These are phyloP conservation scores for Nothophaeocryptopus gaeumannii DNA, from an alignment of 2,329 filamentous ascomycete species.

Conservation along the genomic window DNA sequence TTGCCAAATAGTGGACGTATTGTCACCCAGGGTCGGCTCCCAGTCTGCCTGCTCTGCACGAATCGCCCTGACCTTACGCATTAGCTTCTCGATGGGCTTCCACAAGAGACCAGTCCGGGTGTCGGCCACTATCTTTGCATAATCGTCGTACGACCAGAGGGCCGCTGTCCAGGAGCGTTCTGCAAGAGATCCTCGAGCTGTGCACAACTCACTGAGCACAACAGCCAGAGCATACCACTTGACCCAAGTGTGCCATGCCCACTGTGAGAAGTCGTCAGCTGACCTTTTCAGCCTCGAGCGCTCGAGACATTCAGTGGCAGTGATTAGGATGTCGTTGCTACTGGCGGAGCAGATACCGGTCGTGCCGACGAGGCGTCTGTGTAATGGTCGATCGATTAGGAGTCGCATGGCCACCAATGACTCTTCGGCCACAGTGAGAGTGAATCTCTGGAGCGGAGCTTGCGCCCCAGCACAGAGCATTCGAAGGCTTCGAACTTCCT, in stretches of 20 bases:
- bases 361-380: background rate
- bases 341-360: background rate
- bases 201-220: slow-evolving; percentile 14
- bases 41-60: background rate
- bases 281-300: slow-evolving; percentile 10
- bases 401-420: slow-evolving; percentile 10
- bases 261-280: slow-evolving; percentile 3
- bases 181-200: background rate
- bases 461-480: background rate
- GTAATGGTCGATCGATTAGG: slow-evolving; percentile 9
- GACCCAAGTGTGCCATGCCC: slow-evolving; percentile 14
- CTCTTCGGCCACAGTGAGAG: slow-evolving; percentile 5
- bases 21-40: no score
- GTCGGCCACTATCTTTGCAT: slow-evolving; percentile 14
- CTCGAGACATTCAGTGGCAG: slow-evolving; percentile 13
- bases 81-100: slow-evolving; percentile 14
- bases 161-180: slow-evolving; percentile 10
- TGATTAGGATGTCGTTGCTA: slow-evolving; percentile 3
- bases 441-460: background rate
- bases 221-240: slow-evolving; percentile 18
- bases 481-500: background rate
- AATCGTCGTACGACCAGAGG: slow-evolving; percentile 9
- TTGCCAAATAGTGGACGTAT: no score
- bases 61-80: slow-evolving; percentile 3
- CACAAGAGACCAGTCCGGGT: slow-evolving; percentile 11